Percentiles rank a stretch among this genome's conserved stretches.
phyloP scores from a whole-genome alignment of 2,329 filamentous ascomycete genomes.

The Phoma sp. region DNA sequence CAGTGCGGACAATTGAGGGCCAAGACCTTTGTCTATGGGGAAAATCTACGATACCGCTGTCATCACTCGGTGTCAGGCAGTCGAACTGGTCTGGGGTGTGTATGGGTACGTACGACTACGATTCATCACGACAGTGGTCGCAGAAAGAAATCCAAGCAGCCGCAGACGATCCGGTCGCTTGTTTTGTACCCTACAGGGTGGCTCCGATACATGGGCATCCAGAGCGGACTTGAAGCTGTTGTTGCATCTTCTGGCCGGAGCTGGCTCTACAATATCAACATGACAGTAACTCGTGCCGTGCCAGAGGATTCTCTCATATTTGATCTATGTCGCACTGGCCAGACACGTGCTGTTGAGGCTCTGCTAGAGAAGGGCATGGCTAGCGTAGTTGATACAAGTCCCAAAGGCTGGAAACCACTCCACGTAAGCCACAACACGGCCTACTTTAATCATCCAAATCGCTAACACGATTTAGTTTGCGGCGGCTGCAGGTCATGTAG shows the following conservation, averaged over 20 bases:
- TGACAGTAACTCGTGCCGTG: slow-evolving; percentile 17
- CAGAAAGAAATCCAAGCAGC: not conserved
- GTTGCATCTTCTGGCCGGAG: slow-evolving; percentile 8
- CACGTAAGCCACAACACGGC: slow-evolving; percentile 7
- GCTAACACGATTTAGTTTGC: slow-evolving; percentile 14
- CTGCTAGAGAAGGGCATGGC: slow-evolving; percentile 14
- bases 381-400: slow-evolving; percentile 24
- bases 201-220: slow-evolving; percentile 9
- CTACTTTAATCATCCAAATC: too few relatives aligned
- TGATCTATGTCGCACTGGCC: slow-evolving; percentile 15
- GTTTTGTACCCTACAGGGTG: slow-evolving; percentile 13
- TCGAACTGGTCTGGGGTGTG: slow-evolving; percentile 8
- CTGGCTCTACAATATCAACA: slow-evolving; percentile 18
- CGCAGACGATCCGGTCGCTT: slow-evolving; percentile 6
- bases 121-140: not conserved
- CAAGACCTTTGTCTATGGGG: slow-evolving; percentile 17
- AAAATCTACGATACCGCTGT: slow-evolving; percentile 7
- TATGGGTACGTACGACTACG: slow-evolving; percentile 15
- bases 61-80: slow-evolving; percentile 6
- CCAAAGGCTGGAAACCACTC: slow-evolving; percentile 18
- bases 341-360: slow-evolving; percentile 18
- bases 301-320: slow-evolving; percentile 22
- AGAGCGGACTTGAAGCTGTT: slow-evolving; percentile 16
- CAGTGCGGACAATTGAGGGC: slow-evolving; percentile 12
- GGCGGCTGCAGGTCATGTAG: slow-evolving; percentile 17